Evolutionary conservation across 1,284 basidiomycete species (phyloP).

Genomic region (Sanghuangporus baumii): DNA sequence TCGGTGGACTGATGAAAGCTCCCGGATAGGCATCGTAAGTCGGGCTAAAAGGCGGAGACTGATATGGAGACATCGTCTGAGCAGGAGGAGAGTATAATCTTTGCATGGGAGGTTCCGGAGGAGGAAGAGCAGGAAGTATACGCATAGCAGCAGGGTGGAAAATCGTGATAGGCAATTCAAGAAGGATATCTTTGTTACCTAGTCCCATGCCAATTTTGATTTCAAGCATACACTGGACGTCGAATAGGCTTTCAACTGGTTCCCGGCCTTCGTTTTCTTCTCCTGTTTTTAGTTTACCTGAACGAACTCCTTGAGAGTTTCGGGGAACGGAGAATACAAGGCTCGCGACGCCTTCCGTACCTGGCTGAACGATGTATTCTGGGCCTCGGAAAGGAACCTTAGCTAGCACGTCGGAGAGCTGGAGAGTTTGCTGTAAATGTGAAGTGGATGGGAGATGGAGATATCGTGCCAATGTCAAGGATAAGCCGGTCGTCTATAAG

Average conservation of each 20-base stretch:
- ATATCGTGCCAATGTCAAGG: constrained; percentile 50
- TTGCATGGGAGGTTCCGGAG: constrained; percentile 19
- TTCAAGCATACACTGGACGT: constrained; percentile 50
- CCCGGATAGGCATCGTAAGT: background rate
- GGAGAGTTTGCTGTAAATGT: constrained; percentile 37
- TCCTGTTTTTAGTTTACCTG: constrained; percentile 41
- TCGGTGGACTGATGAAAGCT: constrained; percentile 20
- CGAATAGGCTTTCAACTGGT: constrained; percentile 51
- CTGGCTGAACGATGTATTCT: constrained; percentile 66
- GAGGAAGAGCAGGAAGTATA: constrained; percentile 35
- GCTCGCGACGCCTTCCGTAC: constrained; percentile 67
- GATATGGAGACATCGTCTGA: constrained; percentile 14
- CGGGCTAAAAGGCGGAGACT: constrained; percentile 4
- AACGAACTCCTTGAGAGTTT: constrained; percentile 53
- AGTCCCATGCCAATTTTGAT: constrained; percentile 58
- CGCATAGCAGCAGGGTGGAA: constrained; percentile 47
- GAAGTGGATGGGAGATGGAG: constrained; percentile 47
- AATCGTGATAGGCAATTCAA: constrained; percentile 59
- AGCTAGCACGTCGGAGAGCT: constrained; percentile 61
- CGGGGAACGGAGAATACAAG: constrained; percentile 70
- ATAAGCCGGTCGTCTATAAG: constrained; percentile 59
- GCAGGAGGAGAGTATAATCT: constrained; percentile 20
- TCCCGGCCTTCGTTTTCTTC: constrained; percentile 32
- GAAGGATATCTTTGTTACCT: constrained; percentile 62
- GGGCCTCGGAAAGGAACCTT: constrained; percentile 62